These are phyloP conservation scores for Westerdykella sp. DNA, from an alignment of 2,329 filamentous ascomycete species.

Conservation along the genomic window DNA sequence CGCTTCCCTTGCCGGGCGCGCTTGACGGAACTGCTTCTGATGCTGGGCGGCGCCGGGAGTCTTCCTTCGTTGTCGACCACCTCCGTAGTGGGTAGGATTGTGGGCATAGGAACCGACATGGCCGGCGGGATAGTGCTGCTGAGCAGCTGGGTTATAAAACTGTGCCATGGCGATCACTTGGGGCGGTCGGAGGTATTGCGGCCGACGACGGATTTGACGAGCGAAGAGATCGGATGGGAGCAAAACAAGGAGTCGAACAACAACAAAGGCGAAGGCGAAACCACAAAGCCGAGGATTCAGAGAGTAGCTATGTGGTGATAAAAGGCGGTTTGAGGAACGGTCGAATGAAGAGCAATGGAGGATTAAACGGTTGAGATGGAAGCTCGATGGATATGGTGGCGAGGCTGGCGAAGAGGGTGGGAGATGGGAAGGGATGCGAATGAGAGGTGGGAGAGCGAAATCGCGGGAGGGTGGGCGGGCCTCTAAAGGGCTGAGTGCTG, in stretches of 20 bases:
- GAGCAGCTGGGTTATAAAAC: conserved; percentile 43
- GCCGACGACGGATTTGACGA: background rate
- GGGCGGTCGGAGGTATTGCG: too few species aligned
- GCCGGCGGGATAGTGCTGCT: conserved; percentile 38
- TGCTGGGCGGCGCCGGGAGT: conserved; percentile 74
- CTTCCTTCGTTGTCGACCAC: conserved; percentile 74
- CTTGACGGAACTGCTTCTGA: conserved; percentile 80
- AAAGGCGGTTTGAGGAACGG: too few species aligned
- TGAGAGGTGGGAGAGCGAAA: conserved; percentile 3
- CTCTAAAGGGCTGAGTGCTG: background rate
- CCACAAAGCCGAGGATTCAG: conserved; percentile 12
- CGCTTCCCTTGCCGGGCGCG: conserved; percentile 80
- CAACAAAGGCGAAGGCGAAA: conserved; percentile 5
- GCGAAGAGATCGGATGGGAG: background rate
- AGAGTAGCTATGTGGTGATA: too few species aligned
- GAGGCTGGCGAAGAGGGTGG: background rate
- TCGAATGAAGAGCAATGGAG: too few species aligned
- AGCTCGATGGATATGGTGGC: background rate
- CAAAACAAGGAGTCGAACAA: conserved; percentile 3
- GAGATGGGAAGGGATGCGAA: conserved; percentile 2
- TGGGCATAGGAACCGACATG: conserved; percentile 47
- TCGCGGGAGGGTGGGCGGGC: conserved; percentile 1
- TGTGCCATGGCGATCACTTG: conserved; percentile 39
- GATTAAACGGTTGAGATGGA: background rate
- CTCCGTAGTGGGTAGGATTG: conserved; percentile 73